Conservation (phyloP, 2,329 filamentous ascomycete species). For the Aureobasidium leucospermi region DNA sequence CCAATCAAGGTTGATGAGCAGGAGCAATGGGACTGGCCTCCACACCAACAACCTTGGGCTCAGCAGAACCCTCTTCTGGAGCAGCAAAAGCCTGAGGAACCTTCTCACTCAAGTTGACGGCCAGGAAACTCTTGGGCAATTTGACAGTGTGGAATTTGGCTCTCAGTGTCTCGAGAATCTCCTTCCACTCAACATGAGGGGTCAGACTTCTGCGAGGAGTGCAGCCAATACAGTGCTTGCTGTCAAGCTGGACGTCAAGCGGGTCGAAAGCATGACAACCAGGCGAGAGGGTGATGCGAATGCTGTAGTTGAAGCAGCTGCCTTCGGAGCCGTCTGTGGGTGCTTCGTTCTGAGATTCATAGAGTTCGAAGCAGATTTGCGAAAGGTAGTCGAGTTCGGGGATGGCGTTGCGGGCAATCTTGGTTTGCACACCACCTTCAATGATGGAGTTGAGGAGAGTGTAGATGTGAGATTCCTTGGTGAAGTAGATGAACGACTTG, state of each 20-base stretch:
- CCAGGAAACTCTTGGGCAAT: conserved; percentile 44
- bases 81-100: conserved; percentile 30
- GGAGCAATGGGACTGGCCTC: conserved; percentile 23
- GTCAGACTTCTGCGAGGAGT: conserved; percentile 86
- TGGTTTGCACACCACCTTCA: conserved; percentile 92
- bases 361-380: conserved; percentile 96
- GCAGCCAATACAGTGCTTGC: conserved; percentile 91
- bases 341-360: conserved; percentile 73
- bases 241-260: conserved; percentile 91
- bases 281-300: conserved; percentile 90
- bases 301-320: conserved; percentile 83
- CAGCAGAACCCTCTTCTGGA: background rate
- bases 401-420: conserved; percentile 90
- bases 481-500: conserved; percentile 98
- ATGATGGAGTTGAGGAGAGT: conserved; percentile 96
- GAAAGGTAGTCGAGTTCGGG: conserved; percentile 96
- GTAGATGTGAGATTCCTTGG: conserved; percentile 98
- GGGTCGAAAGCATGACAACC: conserved; percentile 96
- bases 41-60: background rate
- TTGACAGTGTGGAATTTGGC: conserved; percentile 81
- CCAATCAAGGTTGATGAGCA: conserved; percentile 18
- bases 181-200: conserved; percentile 88
- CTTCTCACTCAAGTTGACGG: conserved; percentile 44
- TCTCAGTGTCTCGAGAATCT: conserved; percentile 89
- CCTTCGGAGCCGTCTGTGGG: conserved; percentile 20